Conservation (phyloP, 1,284 basidiomycete genomes). For the Austroboletus novae-zelandiae region DNA sequence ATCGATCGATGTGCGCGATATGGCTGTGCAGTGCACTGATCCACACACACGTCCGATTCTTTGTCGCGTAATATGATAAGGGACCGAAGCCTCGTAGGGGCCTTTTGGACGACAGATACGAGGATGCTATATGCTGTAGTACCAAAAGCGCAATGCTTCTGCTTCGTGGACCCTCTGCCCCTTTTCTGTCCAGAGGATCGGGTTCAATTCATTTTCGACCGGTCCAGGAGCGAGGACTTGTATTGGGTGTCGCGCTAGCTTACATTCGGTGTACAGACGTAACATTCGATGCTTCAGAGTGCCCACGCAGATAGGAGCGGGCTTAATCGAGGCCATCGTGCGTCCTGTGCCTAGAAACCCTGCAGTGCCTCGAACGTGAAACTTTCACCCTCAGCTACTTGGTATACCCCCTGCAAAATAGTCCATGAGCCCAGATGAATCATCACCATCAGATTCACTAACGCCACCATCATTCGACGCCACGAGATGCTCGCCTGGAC, state of each 20-base stretch:
- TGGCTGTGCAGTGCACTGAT: not conserved
- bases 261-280: not conserved
- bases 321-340: not conserved
- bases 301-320: not conserved
- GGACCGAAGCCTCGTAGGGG: not conserved
- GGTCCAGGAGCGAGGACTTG: not conserved
- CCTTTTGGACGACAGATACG: not conserved
- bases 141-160: not conserved
- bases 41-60: not conserved
- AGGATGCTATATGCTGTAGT: not conserved
- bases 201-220: not conserved
- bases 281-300: not conserved
- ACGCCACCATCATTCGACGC: not conserved
- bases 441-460: not conserved
- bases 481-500: too few species aligned
- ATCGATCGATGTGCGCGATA: not conserved
- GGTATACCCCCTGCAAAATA: not conserved
- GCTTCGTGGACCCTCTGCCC: not conserved
- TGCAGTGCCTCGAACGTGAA: not conserved
- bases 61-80: not conserved
- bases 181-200: not conserved
- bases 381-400: not conserved
- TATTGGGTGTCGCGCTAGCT: not conserved
- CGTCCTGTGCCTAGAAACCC: not conserved
- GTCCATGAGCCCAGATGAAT: not conserved